Conservation (phyloP, 2,329 filamentous ascomycete species). For the Neopestalotiopsis sp. region DNA sequence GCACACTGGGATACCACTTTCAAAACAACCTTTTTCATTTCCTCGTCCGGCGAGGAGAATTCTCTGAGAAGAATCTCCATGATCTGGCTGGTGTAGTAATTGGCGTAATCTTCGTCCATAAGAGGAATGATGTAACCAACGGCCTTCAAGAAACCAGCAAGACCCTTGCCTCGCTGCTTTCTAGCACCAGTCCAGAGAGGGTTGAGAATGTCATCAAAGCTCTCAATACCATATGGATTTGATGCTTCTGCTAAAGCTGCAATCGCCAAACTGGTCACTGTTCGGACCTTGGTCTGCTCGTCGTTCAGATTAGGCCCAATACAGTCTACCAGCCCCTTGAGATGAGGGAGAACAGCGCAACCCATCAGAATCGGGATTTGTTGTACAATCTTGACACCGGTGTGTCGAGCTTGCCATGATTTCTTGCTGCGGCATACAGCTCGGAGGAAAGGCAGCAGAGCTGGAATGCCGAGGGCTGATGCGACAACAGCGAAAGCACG, state of each 20-base stretch:
- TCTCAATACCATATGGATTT: conserved; percentile 98
- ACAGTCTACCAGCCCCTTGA: conserved; percentile 95
- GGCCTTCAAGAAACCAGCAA: conserved; percentile 95
- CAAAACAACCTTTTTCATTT: conserved; percentile 99
- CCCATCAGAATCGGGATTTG: conserved; percentile 99
- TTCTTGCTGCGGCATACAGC: conserved; percentile 98
- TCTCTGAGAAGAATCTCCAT: conserved; percentile 98
- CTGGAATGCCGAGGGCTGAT: conserved; percentile 93
- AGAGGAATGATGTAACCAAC: conserved; percentile 98
- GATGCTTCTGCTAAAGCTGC: conserved; percentile 94
- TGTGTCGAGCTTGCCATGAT: conserved; percentile 97
- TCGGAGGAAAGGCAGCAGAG: conserved; percentile 90
- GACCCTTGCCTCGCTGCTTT: conserved; percentile 94
- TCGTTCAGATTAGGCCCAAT: conserved; percentile 96
- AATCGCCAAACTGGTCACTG: conserved; percentile 93
- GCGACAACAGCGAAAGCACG: conserved; percentile 97
- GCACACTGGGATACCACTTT: conserved; percentile 98
- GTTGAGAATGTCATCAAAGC: conserved; percentile 96
- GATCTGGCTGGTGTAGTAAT: conserved; percentile 98
- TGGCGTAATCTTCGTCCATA: conserved; percentile 99
- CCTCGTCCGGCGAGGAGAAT: conserved; percentile 95
- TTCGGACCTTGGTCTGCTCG: conserved; percentile 96
- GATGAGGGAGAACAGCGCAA: conserved; percentile 91
- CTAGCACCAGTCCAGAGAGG: conserved; percentile 95
- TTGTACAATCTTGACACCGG: conserved; percentile 98